Evolutionary conservation across 176 grass and related monocot species (phyloP), one percentile per base, ranked within the genome.

Genomic region (Zizania latifolia): DNA sequence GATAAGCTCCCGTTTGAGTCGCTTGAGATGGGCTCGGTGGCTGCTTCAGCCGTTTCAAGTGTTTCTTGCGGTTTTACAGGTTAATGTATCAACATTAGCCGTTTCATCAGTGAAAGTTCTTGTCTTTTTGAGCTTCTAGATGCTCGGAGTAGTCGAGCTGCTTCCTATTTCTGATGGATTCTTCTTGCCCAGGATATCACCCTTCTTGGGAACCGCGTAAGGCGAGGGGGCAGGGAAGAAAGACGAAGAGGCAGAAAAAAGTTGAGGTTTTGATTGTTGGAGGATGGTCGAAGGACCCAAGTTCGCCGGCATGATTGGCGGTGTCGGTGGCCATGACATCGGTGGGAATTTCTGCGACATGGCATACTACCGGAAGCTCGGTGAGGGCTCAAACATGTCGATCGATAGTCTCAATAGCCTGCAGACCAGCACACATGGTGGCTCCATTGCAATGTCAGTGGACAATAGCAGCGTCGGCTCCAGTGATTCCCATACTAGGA

Each of bases 321-420:
- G 86, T 32, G 72, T 82, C 21, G 77, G 74, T 9, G 72, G 67
- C 31, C 57, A 51, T 23, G 64, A 56, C 24, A 63, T 64, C 36
- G 78, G 72, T 33, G 82, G 76, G 45, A 71, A 72, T 65, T 89
- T 89, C 31, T 89, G 75, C 34, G 82, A 89, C 82, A 85, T 89
- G 78, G 76, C 43, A 4, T 89, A 71, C 58, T 89, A 89, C 71
- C 19, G 71, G 51, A 89, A 89, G 72, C 87, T 89, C 23, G 77
- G 72, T 0, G 87, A 89, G 51, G 70, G 54, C 9, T 84, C 87
- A 23, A 84, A 89, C 82, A 89, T 89, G 87, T 89, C 87, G 4
- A 48, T 89, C 12, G 81, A 84, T 40, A 89, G 87, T 43, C 22
- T 77, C 17, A 69, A 78, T 35, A 89, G 87, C 54, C 45, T 89